Conservation (phyloP, 345 rosid species). For the Geranium brycei region DNA sequence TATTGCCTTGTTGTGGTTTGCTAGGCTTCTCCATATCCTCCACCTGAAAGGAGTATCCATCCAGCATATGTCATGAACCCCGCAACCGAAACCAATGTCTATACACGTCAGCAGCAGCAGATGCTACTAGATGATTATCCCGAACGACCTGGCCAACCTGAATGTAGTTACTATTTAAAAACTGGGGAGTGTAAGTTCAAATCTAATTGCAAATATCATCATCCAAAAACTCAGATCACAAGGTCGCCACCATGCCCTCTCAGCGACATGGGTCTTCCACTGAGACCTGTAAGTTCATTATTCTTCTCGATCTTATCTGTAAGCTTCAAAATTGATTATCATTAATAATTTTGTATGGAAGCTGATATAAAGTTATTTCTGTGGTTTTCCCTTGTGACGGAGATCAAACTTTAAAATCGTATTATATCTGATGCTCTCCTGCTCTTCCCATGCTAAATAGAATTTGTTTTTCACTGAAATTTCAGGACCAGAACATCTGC, state of each 20-base stretch:
- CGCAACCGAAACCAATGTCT: conserved; percentile 26
- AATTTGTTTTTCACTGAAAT: background rate
- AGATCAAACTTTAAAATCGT: too few species aligned
- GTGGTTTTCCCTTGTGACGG: too few species aligned
- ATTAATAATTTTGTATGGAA: too few species aligned
- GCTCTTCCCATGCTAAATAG: background rate
- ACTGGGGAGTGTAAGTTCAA: conserved; percentile 87
- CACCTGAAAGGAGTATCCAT: conserved; percentile 43
- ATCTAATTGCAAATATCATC: conserved; percentile 77
- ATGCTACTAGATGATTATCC: conserved; percentile 63
- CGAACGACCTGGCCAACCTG: conserved; percentile 88
- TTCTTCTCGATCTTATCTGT: conserved; percentile 1
- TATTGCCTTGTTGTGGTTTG: conserved; percentile 17
- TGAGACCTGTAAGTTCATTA: conserved; percentile 74
- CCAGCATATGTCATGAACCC: conserved; percentile 31
- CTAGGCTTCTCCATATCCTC: conserved; percentile 40
- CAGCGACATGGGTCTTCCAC: conserved; percentile 82
- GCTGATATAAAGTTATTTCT: too few species aligned
- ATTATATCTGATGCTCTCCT: too few species aligned
- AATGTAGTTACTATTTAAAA: conserved; percentile 61
- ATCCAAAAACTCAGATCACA: conserved; percentile 48
- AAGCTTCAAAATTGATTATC: background rate
- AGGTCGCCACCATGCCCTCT: conserved; percentile 41
- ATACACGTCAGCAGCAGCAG: conserved; percentile 36
- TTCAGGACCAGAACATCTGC: conserved; percentile 68